Evolutionary conservation across 345 rosid genomes (phyloP), one percentile per base, ranked within the genome.

Genomic region (Salix koriyanagi): DNA sequence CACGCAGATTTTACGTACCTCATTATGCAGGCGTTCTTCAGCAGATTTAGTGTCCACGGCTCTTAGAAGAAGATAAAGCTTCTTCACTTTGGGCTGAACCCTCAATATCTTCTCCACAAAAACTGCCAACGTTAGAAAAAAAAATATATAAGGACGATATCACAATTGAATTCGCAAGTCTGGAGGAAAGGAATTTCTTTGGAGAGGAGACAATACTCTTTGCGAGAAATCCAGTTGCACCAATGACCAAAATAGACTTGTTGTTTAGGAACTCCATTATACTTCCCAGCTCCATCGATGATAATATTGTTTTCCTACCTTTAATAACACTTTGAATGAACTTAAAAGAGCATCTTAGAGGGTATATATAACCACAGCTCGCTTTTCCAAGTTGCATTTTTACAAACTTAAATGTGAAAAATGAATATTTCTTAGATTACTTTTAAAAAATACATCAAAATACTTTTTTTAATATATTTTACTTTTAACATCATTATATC

Each of bases 31-130:
- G 44, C 44, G 44, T 41, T 41, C 44, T 41, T 41, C 44, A 41
- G 44, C 44, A 41, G 44, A 2, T 10, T 82, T 68, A 23, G 75
- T 37, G 65, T 86, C 86, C 6, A 75, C n/a, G 10, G 87, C 89
- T 76, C 89, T 73, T 18, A 86, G 19, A 70, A 86, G 84, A 30
- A 86, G 85, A 72, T 79, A 83, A 28, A 83, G 56, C 54, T 61
- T 83, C 80, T 77, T 77, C 67, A 82, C 79, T 15, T 80, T 46
- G 11, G 85, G 85, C 48, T 85, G 87, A 19, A 75, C 77, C 75
- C 88, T 83, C 50, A 86, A 56, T 39, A 81, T 65, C 66, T 80
- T 81, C 77, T 83, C 83, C 70, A 77, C 64, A 66, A 79, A 86
- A 79, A 83, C 87, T 85, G 76, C 72, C 12, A 41, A 41, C 23